Evolutionary conservation across 1,139 yeast species (phyloP).

Genomic region (Hyphopichia khmerensis): DNA sequence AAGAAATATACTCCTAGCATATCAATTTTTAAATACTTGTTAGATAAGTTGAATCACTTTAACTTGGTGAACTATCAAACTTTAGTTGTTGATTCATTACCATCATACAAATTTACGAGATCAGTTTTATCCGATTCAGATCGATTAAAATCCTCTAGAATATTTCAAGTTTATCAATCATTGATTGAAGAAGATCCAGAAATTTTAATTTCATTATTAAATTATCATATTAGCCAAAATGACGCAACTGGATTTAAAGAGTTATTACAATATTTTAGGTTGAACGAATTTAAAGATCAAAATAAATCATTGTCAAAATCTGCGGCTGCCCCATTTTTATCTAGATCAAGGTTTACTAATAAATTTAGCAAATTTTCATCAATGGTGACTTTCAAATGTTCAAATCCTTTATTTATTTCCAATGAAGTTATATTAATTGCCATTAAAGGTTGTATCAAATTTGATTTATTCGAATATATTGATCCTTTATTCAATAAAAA

Average conservation of each 20-base stretch:
- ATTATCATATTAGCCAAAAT: conserved; percentile 22
- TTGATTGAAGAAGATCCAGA: conserved; percentile 27
- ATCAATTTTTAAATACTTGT: conserved; percentile 21
- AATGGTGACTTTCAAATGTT: conserved; percentile 10
- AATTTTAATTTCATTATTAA: conserved; percentile 24
- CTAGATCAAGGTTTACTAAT: conserved; percentile 28
- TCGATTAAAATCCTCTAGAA: conserved; percentile 8
- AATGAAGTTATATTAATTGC: conserved; percentile 23
- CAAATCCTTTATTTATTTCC: conserved; percentile 15
- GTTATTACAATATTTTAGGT: conserved; percentile 26
- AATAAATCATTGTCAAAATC: conserved; percentile 21
- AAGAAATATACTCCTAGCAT: conserved; percentile 22
- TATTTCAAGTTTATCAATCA: conserved; percentile 11
- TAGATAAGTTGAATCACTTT: conserved; percentile 23
- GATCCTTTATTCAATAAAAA: conserved; percentile 37
- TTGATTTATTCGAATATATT: conserved; percentile 27
- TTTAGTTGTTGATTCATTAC: conserved; percentile 24
- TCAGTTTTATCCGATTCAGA: conserved; percentile 15
- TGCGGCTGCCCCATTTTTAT: conserved; percentile 19
- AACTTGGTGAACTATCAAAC: conserved; percentile 26
- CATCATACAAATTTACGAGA: conserved; percentile 20
- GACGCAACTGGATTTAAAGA: conserved; percentile 20
- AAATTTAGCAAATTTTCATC: conserved; percentile 7
- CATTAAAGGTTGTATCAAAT: conserved; percentile 29
- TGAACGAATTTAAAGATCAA: conserved; percentile 27